Conservation (phyloP, 176 grass and related monocot genomes). For the Oryza nivara region DNA sequence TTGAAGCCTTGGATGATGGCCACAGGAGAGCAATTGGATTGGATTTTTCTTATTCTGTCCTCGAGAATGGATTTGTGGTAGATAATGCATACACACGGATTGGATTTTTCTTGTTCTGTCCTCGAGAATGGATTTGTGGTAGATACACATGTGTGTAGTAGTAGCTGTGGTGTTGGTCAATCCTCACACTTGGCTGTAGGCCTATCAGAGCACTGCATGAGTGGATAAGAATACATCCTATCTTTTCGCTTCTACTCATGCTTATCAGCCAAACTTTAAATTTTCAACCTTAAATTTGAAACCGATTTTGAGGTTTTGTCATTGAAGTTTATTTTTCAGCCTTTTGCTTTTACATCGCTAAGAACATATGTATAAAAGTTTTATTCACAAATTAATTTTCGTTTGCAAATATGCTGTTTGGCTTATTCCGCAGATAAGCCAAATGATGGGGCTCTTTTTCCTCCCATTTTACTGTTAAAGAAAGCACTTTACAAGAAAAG, state of each 20-base stretch:
- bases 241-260: no score
- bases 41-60: not conserved
- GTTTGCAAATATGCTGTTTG: no score
- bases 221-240: not conserved
- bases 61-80: not conserved
- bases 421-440: no score
- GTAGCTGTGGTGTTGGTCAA: not conserved
- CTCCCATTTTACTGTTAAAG: not conserved
- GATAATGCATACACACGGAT: not conserved
- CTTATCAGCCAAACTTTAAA: no score
- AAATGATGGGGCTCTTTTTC: no score
- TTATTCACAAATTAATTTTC: no score
- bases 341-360: no score
- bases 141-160: not conserved
- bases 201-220: not conserved
- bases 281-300: no score
- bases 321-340: no score
- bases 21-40: constrained; percentile 17
- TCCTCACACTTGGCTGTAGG: not conserved
- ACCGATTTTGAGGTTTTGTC: no score
- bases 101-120: not conserved
- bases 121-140: not conserved
- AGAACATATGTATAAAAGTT: no score
- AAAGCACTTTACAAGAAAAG: not conserved
- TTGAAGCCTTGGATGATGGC: not conserved